A percentile compares a stretch with the other conserved stretches of the same genome.
phyloP scores from a whole-genome alignment of 495 filamentous ascomycete genomes.

The Aspergillus kassunensis region DNA sequence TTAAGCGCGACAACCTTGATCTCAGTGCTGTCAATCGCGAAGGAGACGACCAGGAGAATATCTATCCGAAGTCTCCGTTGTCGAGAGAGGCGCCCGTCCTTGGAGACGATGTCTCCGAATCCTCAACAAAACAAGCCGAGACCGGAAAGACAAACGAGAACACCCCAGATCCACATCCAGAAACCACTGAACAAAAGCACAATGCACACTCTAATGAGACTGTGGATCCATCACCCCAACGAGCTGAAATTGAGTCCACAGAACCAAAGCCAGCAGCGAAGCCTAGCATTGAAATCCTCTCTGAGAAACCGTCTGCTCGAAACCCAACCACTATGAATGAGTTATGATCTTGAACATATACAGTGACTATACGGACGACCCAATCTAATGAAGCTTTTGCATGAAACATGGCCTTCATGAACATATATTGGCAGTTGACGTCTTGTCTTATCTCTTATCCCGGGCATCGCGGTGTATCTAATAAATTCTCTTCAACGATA shows the following conservation, averaged over 20 bases:
- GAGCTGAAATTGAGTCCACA: not conserved
- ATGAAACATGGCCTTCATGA: not conserved
- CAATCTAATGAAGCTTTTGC: not conserved
- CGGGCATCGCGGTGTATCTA: no score
- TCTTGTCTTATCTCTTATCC: no score
- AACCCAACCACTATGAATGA: not conserved
- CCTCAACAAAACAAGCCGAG: not conserved
- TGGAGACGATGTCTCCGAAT: conserved; percentile 7
- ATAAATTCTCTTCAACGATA: no score
- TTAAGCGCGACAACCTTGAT: conserved; percentile 38
- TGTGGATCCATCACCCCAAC: not conserved
- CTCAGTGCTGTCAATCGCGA: conserved; percentile 17
- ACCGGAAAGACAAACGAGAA: not conserved
- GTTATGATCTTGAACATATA: conserved; percentile 9
- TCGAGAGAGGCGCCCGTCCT: conserved; percentile 29
- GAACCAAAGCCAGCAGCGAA: not conserved
- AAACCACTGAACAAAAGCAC: not conserved
- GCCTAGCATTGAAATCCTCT: not conserved
- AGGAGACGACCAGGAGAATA: conserved; percentile 18
- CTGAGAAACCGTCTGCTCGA: not conserved
- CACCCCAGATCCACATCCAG: not conserved
- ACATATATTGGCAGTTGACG: no score
- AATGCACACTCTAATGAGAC: not conserved
- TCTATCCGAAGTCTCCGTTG: conserved; percentile 35
- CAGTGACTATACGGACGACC: not conserved